Conservation (phyloP, 352 stramenopile genomes). For the Pythium pyrilobum region DNA sequence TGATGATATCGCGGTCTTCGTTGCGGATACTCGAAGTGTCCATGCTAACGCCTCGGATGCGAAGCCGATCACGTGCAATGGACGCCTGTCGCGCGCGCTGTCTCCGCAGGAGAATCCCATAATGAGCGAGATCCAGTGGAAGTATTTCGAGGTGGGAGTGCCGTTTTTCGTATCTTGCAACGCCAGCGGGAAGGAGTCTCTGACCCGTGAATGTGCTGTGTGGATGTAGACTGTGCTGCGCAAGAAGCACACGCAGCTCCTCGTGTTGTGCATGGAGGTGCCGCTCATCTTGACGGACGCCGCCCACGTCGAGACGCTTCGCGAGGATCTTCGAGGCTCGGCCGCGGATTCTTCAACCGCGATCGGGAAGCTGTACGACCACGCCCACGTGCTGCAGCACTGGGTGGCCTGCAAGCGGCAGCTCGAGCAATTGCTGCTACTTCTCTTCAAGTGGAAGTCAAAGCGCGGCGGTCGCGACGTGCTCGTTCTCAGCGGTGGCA, state of each 20-base stretch:
- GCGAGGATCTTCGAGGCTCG: slow-evolving; percentile 24
- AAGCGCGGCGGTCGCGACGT: slow-evolving; percentile 64
- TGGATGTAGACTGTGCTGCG: slow-evolving; percentile 37
- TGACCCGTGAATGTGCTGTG: background rate
- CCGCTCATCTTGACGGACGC: slow-evolving; percentile 57
- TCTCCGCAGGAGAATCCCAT: slow-evolving; percentile 44
- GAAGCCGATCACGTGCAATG: slow-evolving; percentile 64
- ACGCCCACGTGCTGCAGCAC: slow-evolving; percentile 42
- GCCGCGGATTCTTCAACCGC: background rate
- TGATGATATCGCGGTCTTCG: slow-evolving; percentile 52
- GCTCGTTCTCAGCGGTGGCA: slow-evolving; percentile 61
- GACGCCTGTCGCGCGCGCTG: slow-evolving; percentile 41
- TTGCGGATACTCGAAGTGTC: slow-evolving; percentile 33
- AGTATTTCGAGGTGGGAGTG: slow-evolving; percentile 44
- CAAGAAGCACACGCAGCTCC: slow-evolving; percentile 55
- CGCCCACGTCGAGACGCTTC: slow-evolving; percentile 35
- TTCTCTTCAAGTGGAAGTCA: slow-evolving; percentile 75
- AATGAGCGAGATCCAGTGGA: slow-evolving; percentile 66
- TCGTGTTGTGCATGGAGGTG: slow-evolving; percentile 65
- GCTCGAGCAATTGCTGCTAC: slow-evolving; percentile 57
- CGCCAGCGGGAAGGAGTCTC: background rate
- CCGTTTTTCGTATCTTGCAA: background rate
- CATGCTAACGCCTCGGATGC: slow-evolving; percentile 20
- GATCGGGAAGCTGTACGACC: slow-evolving; percentile 52
- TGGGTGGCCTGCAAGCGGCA: slow-evolving; percentile 65